Base-by-base conservation (phyloP, 1,139 yeast species). In the Scheffersomyces insectosa region DNA sequence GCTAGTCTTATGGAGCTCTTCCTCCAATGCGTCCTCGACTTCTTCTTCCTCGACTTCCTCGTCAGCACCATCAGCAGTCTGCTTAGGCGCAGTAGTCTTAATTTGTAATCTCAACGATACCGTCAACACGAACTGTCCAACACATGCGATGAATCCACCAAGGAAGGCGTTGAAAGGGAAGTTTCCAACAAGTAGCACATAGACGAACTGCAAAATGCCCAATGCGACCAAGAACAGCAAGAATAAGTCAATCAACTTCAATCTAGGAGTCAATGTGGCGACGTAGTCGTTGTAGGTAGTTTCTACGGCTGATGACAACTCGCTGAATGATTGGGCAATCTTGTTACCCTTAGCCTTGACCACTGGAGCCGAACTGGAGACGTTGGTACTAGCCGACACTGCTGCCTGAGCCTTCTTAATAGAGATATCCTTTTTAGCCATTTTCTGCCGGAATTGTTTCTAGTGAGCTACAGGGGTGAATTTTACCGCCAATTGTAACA, bases 161-260 rank as follows among this genome's bases (percentile, higher is more conserved):
- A 93, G 75, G 61, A 93, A 93, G 28, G 97, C 98, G 67, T 93
- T 93, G 77, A 95, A 93, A 15, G 99, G 99, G 75, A 85, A 95
- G 56, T 82, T 88, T 28, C 98, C 96, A 42, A 90, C 81, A 12
- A 90, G 50, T 33, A 85, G 52, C 48, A 88, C 88, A 62, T 90
- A 90, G 4, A 76, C 66, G 61, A 90, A 88, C 66, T 93, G 98
- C 38, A 88, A 66, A 2, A 80, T 69, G 0, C 97, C 99, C 48
- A 89, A 71, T 0, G 72, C 64, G 11, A 93, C 91, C 47, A 93
- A 68, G 54, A 88, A 90, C 23, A 65, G 79, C 60, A 93, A 75
- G 60, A 91, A 93, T 9, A 77, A 55, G 63, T 93, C 98, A 59
- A 93, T 85, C 44, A 90, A 70, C 63, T 81, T 77, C 50, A 83